Evolutionary conservation across 164 flowering plant genomes (phyloP).

Genomic region (Magnolia kwangsiensis): DNA sequence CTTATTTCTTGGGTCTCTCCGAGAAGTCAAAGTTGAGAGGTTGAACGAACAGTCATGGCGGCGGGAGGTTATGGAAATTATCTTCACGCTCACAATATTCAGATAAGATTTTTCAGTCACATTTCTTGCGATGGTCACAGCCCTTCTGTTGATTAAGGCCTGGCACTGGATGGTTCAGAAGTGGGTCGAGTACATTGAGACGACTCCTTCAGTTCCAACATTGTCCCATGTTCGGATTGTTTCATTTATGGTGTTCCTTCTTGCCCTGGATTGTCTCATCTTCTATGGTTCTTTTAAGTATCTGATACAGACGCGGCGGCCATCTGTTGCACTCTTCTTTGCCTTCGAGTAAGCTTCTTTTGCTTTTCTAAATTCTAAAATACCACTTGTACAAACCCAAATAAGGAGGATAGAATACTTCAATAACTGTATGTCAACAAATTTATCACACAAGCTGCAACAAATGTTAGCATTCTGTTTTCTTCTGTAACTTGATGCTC

Average conservation of each 20-base stretch:
- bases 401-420: too few species aligned
- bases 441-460: too few species aligned
- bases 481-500: too few species aligned
- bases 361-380: neutral
- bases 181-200: too few species aligned
- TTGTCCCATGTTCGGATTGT: constrained; percentile 85
- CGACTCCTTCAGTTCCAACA: too few species aligned
- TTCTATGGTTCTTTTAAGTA: constrained; percentile 57
- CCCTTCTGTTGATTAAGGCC: too few species aligned
- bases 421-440: too few species aligned
- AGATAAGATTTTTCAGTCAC: constrained; percentile 94
- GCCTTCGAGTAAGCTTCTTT: constrained; percentile 82
- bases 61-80: constrained; percentile 97
- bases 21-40: constrained; percentile 99
- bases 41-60: constrained; percentile 97
- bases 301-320: constrained; percentile 63
- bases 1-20: constrained; percentile 77
- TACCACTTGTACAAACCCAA: too few species aligned
- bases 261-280: constrained; percentile 66
- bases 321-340: too few species aligned
- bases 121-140: too few species aligned
- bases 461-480: too few species aligned
- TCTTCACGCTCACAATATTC: constrained; percentile 93
- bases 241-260: constrained; percentile 85
- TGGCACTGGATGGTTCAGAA: too few species aligned